These are phyloP conservation scores for Cenchrus purpureus DNA, from an alignment of 176 grass and related monocot species.

Conservation along the genomic window DNA sequence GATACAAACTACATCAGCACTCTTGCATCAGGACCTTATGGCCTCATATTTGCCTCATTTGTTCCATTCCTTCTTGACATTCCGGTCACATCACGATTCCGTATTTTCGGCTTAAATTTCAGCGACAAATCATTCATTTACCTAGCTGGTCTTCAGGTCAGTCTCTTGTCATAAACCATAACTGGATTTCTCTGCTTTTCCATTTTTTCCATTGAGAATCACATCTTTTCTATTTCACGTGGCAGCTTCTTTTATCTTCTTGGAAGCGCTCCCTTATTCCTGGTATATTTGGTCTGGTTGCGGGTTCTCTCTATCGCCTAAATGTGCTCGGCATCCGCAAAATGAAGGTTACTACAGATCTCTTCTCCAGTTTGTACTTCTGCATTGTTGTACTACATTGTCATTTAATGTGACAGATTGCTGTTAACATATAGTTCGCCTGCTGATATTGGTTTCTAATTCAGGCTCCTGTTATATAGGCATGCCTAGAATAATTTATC, in stretches of 20 bases:
- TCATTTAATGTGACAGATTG: neutral
- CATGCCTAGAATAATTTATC: slow-evolving; percentile 19
- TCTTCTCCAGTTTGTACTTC: neutral
- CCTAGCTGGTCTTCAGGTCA: slow-evolving; percentile 89
- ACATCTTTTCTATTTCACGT: slow-evolving; percentile 34
- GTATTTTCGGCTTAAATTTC: slow-evolving; percentile 79
- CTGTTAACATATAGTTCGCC: slow-evolving; percentile 1
- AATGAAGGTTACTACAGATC: slow-evolving; percentile 63
- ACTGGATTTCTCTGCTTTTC: slow-evolving; percentile 33
- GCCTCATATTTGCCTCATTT: slow-evolving; percentile 93
- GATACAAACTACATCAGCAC: slow-evolving; percentile 66
- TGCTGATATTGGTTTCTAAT: slow-evolving; percentile 28
- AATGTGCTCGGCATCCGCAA: slow-evolving; percentile 75
- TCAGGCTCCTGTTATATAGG: neutral
- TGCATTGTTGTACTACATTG: slow-evolving; percentile 8
- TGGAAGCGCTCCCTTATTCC: slow-evolving; percentile 89
- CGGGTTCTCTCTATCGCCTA: slow-evolving; percentile 78
- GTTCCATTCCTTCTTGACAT: slow-evolving; percentile 91
- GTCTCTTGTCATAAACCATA: slow-evolving; percentile 43
- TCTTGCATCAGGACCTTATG: slow-evolving; percentile 90
- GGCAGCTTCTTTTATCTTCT: slow-evolving; percentile 88
- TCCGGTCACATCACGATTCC: slow-evolving; percentile 81
- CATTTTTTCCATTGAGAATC: slow-evolving; percentile 6
- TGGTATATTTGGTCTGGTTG: slow-evolving; percentile 80
- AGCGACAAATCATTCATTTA: slow-evolving; percentile 92